Base-by-base conservation (phyloP, 192 early-diverging fungal species). In the Backusella australiensis region DNA sequence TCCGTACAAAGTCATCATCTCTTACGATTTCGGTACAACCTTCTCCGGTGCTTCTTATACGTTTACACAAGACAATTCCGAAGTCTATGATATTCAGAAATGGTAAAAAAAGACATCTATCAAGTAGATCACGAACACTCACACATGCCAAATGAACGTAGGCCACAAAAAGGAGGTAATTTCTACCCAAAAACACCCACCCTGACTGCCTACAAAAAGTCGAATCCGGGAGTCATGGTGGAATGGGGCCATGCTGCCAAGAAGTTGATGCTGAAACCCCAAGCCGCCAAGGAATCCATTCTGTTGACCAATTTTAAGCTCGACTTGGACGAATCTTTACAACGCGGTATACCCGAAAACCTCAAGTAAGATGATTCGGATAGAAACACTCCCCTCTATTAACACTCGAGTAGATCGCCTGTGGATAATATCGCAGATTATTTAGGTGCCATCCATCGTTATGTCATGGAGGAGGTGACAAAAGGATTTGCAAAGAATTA, bases 231-330 rank as follows among this genome's bases (percentile, higher is more conserved):
- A 41, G 79, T 71, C 53, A 56, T 87, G 49, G 69, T 82, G 12
- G 84, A 83, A 23, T 87, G 86, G 86, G 86, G 86, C 6, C 80
- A 85, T 77, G 77, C 66, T 23, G 86, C 83, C 69, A 77, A 71
- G 75, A 69, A 70, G 23, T 38, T 77, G 35, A 34, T 77, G 68
- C 21, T 29, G 9, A 77, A 77, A 26, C 75, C 75, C 15, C 68
- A 63, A 32, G 23, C 21, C 8, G 56, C 41, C 46, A 71, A 77
- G 46, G 52, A 77, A 46, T 32, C 59, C 29, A 71, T 70, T 29
- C 67, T 86, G 2, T 72, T 86, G 14, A 81, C 85, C 29, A 86
- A 84, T 36, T 87, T 87, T 63, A 89, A 89, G 44, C 76, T 89
- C 3, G 80, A 86, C 65, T 77, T 89, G 23, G 87, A 84, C 38